Conservation (phyloP, 73 alveolate species). For the Effrenium voratum region DNA sequence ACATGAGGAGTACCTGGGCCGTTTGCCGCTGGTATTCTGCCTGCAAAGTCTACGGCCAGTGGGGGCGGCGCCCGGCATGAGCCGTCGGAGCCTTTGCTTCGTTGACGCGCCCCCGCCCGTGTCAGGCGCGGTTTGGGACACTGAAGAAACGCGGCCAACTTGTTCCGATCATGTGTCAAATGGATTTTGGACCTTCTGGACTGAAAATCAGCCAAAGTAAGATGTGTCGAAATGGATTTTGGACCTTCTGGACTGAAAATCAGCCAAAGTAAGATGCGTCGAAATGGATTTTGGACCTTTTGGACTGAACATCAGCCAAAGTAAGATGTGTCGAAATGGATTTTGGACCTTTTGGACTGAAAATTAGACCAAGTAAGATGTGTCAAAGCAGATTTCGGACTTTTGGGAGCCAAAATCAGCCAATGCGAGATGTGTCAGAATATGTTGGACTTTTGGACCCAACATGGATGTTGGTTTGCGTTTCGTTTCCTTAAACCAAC, state of each 20-base stretch:
- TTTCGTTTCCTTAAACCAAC: no score
- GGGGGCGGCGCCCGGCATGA: not conserved
- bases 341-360: not conserved
- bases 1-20: slow-evolving; percentile 11
- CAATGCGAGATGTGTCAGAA: no score
- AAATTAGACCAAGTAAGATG: not conserved
- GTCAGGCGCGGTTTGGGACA: not conserved
- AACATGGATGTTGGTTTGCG: no score
- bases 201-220: not conserved
- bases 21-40: slow-evolving; percentile 41
- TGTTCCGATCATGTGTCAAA: not conserved
- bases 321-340: not conserved
- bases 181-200: not conserved
- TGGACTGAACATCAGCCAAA: not conserved
- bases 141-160: not conserved
- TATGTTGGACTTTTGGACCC: no score
- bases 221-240: not conserved
- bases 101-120: slow-evolving; percentile 46
- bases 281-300: not conserved
- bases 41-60: not conserved
- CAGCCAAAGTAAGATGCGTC: not conserved
- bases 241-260: not conserved
- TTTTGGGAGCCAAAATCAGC: no score
- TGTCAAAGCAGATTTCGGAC: not conserved
- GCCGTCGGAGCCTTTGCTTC: not conserved